Conservation (phyloP, 305 asterid genomes). For the Fraxinus platypoda region DNA sequence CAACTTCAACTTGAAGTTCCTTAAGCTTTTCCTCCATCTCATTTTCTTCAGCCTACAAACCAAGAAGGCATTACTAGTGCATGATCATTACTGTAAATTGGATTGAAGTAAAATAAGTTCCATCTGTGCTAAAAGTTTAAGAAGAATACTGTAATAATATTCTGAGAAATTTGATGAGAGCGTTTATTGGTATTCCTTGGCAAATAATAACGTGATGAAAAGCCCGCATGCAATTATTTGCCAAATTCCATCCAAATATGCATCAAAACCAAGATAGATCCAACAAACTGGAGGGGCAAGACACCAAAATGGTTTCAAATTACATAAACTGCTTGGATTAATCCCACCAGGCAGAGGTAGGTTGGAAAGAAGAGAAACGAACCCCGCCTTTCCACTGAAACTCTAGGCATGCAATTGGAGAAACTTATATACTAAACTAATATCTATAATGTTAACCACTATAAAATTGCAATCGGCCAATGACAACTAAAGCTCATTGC, state of each 20-base stretch:
- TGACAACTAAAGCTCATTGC: too few relatives aligned
- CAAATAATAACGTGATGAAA: not conserved
- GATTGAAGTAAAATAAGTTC: not conserved
- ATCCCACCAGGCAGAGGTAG: not conserved
- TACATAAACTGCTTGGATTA: not conserved
- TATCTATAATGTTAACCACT: too few relatives aligned
- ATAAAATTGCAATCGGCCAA: too few relatives aligned
- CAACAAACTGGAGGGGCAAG: not conserved
- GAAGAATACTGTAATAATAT: too few relatives aligned
- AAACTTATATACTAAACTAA: not conserved
- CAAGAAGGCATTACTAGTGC: conserved; percentile 26
- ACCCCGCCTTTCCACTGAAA: not conserved
- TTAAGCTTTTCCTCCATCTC: conserved; percentile 65
- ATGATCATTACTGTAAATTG: conserved; percentile 7
- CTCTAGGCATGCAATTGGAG: not conserved
- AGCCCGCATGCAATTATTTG: not conserved
- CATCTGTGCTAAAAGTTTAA: not conserved
- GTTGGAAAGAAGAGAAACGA: not conserved
- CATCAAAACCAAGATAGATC: not conserved
- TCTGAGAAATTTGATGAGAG: not conserved
- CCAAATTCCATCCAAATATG: not conserved
- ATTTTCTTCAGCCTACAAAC: conserved; percentile 70
- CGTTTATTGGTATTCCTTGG: not conserved
- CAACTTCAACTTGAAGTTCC: conserved; percentile 60
- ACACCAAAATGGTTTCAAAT: not conserved